Evolutionary conservation across 2,329 filamentous ascomycete genomes (phyloP).

Genomic region (Calonectria montana): DNA sequence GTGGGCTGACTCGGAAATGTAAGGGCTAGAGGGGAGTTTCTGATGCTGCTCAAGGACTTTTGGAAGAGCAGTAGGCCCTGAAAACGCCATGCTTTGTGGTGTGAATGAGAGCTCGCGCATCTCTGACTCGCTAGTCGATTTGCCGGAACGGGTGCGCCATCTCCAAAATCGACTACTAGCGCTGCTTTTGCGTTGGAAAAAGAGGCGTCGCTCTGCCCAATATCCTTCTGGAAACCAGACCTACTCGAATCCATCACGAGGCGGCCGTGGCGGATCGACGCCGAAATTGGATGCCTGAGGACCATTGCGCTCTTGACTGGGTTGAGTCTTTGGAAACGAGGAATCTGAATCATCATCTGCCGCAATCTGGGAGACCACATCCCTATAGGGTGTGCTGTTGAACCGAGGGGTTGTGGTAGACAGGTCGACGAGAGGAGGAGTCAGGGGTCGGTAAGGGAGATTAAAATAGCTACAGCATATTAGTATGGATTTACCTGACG

Average conservation of each 20-base stretch:
- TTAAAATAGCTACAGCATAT: conserved; percentile 46
- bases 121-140: conserved; percentile 50
- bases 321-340: not conserved
- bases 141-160: conserved; percentile 54
- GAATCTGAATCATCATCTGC: conserved; percentile 17
- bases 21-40: conserved; percentile 52
- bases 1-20: conserved; percentile 59
- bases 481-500: not conserved
- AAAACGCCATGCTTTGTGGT: conserved; percentile 41
- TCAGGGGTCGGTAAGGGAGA: conserved; percentile 34
- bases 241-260: conserved; percentile 68
- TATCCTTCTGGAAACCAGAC: conserved; percentile 73
- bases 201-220: conserved; percentile 67
- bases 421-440: conserved; percentile 28
- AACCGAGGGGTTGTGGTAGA: conserved; percentile 7
- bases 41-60: conserved; percentile 24
- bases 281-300: conserved; percentile 36
- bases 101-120: conserved; percentile 30
- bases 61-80: conserved; percentile 21
- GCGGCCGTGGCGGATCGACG: conserved; percentile 66
- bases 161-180: conserved; percentile 52
- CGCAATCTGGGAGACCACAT: conserved; percentile 11
- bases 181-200: conserved; percentile 45
- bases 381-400: not conserved
- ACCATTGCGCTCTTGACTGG: conserved; percentile 7